These are phyloP conservation scores for Aphanomyces cochlioides DNA, from an alignment of 352 stramenopile genomes.

Conservation along the genomic window DNA sequence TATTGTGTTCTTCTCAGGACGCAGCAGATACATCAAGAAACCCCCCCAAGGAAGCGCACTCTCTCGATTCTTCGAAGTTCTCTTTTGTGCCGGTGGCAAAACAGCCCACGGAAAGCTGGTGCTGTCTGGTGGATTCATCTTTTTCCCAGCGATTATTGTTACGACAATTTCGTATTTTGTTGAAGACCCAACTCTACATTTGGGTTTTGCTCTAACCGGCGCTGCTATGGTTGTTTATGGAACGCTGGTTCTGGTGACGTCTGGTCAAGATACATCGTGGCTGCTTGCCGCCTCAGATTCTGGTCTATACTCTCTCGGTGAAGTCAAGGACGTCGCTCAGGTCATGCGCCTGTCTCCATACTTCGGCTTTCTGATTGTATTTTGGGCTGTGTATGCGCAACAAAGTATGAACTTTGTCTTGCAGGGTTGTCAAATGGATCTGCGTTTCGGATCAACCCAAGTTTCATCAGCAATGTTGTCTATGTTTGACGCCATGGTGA, in stretches of 20 bases:
- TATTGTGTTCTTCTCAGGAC: slow-evolving; percentile 73
- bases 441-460: slow-evolving; percentile 58
- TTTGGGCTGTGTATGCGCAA: slow-evolving; percentile 82
- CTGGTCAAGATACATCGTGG: slow-evolving; percentile 59
- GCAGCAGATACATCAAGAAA: slow-evolving; percentile 56
- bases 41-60: slow-evolving; percentile 75
- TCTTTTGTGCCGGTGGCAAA: slow-evolving; percentile 54
- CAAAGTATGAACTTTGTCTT: slow-evolving; percentile 82
- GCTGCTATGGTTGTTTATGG: slow-evolving; percentile 59
- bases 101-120: slow-evolving; percentile 63
- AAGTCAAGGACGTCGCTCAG: slow-evolving; percentile 72
- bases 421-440: slow-evolving; percentile 89
- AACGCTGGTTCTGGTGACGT: slow-evolving; percentile 62
- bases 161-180: slow-evolving; percentile 82
- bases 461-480: slow-evolving; percentile 84
- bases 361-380: slow-evolving; percentile 79
- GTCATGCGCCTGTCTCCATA: slow-evolving; percentile 77
- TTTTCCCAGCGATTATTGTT: slow-evolving; percentile 67
- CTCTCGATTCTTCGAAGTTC: slow-evolving; percentile 61
- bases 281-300: slow-evolving; percentile 51
- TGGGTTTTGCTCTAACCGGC: slow-evolving; percentile 54
- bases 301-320: slow-evolving; percentile 47
- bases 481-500: slow-evolving; percentile 83
- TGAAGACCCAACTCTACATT: slow-evolving; percentile 48
- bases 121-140: slow-evolving; percentile 64